Conservation (phyloP, 2,329 filamentous ascomycete species). For the Claviceps humidiphila region DNA sequence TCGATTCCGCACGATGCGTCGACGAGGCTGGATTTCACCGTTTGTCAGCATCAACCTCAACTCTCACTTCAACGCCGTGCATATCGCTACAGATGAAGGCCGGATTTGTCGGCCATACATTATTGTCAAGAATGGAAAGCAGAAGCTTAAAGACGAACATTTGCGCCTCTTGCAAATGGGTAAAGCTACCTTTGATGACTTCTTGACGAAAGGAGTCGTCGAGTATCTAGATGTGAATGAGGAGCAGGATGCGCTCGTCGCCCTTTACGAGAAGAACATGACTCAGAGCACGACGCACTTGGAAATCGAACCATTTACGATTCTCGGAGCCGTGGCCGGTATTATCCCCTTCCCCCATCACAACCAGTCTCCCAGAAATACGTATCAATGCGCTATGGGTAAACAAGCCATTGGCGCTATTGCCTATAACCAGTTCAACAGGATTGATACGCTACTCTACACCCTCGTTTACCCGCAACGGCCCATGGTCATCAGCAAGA, state of each 20-base stretch:
- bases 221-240: slow-evolving; percentile 98
- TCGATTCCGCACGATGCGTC: slow-evolving; percentile 72
- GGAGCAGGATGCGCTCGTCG: slow-evolving; percentile 90
- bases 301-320: slow-evolving; percentile 95
- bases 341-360: slow-evolving; percentile 97
- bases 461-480: slow-evolving; percentile 96
- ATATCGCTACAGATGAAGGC: slow-evolving; percentile 94
- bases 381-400: slow-evolving; percentile 99
- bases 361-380: slow-evolving; percentile 97
- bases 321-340: slow-evolving; percentile 87
- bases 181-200: slow-evolving; percentile 84
- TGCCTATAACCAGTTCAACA: slow-evolving; percentile 93
- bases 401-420: slow-evolving; percentile 99
- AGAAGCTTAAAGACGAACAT: slow-evolving; percentile 67
- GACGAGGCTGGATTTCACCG: slow-evolving; percentile 83
- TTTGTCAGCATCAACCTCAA: slow-evolving; percentile 97
- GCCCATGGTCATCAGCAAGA: slow-evolving; percentile 93
- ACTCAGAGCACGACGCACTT: slow-evolving; percentile 77
- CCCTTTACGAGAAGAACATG: slow-evolving; percentile 77
- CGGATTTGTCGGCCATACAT: slow-evolving; percentile 93
- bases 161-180: slow-evolving; percentile 72
- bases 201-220: slow-evolving; percentile 75
- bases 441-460: slow-evolving; percentile 91
- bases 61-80: slow-evolving; percentile 77
- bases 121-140: slow-evolving; percentile 77